Percentiles rank a stretch among this genome's conserved stretches.
Evolutionary conservation across 768 basidiomycete species (phyloP).

Genomic region (Leccinum fibrillosum): DNA sequence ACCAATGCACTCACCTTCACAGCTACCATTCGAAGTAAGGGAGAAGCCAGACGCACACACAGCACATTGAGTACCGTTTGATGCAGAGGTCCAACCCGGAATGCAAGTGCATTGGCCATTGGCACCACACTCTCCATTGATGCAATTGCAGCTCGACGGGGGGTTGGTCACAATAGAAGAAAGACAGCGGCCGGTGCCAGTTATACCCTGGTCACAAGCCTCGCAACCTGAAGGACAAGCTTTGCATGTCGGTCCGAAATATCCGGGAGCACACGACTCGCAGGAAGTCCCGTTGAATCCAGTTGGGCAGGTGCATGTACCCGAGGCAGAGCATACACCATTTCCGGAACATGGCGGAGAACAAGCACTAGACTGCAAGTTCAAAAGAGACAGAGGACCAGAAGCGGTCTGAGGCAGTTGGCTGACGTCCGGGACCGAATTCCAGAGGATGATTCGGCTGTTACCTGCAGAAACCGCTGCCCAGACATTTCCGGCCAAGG

Average conservation of each 20-base stretch:
- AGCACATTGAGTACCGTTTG: conserved; percentile 75
- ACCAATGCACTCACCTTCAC: conserved; percentile 49
- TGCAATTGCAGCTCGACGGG: conserved; percentile 72
- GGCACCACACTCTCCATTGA: conserved; percentile 72
- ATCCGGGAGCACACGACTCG: conserved; percentile 70
- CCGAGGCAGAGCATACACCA: conserved; percentile 68
- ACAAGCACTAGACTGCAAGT: conserved; percentile 72
- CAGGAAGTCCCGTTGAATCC: conserved; percentile 81
- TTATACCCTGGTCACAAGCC: conserved; percentile 75
- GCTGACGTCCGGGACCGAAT: conserved; percentile 69
- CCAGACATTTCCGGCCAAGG: conserved; percentile 69
- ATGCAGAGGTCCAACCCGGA: conserved; percentile 67
- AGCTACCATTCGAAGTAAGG: conserved; percentile 63
- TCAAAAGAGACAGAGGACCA: conserved; percentile 56
- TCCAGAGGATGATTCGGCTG: conserved; percentile 70
- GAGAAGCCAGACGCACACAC: conserved; percentile 77
- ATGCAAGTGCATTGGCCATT: conserved; percentile 75
- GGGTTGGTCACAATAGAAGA: conserved; percentile 44
- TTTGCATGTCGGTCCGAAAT: conserved; percentile 72
- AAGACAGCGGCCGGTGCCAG: conserved; percentile 74
- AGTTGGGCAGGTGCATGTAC: conserved; percentile 66
- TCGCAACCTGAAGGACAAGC: conserved; percentile 67
- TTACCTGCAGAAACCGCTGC: conserved; percentile 57
- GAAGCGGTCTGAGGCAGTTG: conserved; percentile 56
- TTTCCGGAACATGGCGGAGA: conserved; percentile 71